Percentiles rank a stretch among this genome's conserved stretches.
phyloP scores from a whole-genome alignment of 1,139 yeast species.

The Candida freyschussii region DNA sequence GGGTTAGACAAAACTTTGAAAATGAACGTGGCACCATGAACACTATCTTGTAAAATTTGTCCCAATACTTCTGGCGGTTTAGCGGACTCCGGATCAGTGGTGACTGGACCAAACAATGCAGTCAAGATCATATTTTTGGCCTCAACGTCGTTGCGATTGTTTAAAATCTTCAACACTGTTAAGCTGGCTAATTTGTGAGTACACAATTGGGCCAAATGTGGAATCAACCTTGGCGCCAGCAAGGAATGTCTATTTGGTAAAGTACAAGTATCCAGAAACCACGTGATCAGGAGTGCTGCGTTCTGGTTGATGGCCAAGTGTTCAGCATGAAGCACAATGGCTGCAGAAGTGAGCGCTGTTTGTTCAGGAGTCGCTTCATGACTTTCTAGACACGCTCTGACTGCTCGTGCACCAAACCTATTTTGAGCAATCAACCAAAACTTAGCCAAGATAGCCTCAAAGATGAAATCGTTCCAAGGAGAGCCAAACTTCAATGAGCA shows the following conservation, averaged over 20 bases:
- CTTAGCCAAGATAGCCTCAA: constrained; percentile 75
- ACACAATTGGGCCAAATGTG: constrained; percentile 61
- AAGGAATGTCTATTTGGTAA: constrained; percentile 53
- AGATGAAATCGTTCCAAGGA: constrained; percentile 85
- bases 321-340: constrained; percentile 74
- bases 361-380: constrained; percentile 62
- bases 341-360: constrained; percentile 68
- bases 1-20: constrained; percentile 75
- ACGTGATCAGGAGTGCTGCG: constrained; percentile 84
- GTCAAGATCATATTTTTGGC: constrained; percentile 62
- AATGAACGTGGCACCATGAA: constrained; percentile 81
- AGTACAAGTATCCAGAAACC: constrained; percentile 89
- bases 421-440: constrained; percentile 83
- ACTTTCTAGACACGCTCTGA: constrained; percentile 87
- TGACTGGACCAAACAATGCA: constrained; percentile 52
- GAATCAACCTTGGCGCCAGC: constrained; percentile 54
- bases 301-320: constrained; percentile 79
- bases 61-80: constrained; percentile 37
- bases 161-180: constrained; percentile 75
- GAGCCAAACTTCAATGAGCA: constrained; percentile 87
- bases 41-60: constrained; percentile 51
- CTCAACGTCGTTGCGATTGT: constrained; percentile 57
- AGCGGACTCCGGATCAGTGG: constrained; percentile 12
- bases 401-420: constrained; percentile 92
- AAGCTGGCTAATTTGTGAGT: constrained; percentile 84